These are phyloP conservation scores for Ophioceras dolichostomum DNA, from an alignment of 2,329 filamentous ascomycete species.

Conservation along the genomic window DNA sequence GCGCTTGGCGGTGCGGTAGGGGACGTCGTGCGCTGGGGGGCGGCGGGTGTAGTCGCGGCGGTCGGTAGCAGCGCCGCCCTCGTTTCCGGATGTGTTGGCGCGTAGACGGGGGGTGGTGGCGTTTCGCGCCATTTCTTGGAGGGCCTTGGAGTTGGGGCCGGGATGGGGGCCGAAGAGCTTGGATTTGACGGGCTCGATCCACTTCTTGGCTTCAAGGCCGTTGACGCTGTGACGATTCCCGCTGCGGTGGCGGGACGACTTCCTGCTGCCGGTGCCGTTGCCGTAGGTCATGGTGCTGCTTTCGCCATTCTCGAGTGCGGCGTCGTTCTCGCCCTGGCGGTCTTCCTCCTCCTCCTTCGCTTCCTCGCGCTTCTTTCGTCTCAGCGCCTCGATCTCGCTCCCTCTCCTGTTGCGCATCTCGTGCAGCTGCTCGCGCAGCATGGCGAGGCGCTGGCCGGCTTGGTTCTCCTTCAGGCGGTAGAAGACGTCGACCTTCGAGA, in stretches of 20 bases:
- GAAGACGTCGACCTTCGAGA: slow-evolving; percentile 86
- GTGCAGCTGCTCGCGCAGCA: slow-evolving; percentile 75
- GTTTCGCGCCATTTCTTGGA: slow-evolving; percentile 43
- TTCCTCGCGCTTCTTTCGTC: slow-evolving; percentile 16
- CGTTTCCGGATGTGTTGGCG: slow-evolving; percentile 1
- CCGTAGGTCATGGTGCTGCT: slow-evolving; percentile 5
- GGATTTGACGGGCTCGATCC: slow-evolving; percentile 41
- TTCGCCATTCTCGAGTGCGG: slow-evolving; percentile 12
- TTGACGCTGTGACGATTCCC: neutral
- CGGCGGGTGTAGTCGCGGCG: slow-evolving; percentile 36
- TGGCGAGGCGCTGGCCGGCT: slow-evolving; percentile 56
- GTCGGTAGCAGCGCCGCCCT: slow-evolving; percentile 14
- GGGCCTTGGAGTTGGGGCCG: slow-evolving; percentile 47
- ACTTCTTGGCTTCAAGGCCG: slow-evolving; percentile 10
- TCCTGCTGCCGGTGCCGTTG: neutral
- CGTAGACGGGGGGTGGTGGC: slow-evolving; percentile 34
- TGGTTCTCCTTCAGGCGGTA: slow-evolving; percentile 83
- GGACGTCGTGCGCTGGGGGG: slow-evolving; percentile 47
- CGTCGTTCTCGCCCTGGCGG: slow-evolving; percentile 11
- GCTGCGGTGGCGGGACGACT: neutral
- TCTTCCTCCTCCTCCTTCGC: slow-evolving; percentile 13
- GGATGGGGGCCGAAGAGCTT: slow-evolving; percentile 34
- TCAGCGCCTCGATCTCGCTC: slow-evolving; percentile 48
- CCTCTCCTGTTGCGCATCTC: slow-evolving; percentile 81
- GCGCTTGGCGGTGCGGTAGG: slow-evolving; percentile 77